Evolutionary conservation across 306 rosid genomes (phyloP), one percentile per base, ranked within the genome.

Genomic region (Notholithocarpus densiflorus): DNA sequence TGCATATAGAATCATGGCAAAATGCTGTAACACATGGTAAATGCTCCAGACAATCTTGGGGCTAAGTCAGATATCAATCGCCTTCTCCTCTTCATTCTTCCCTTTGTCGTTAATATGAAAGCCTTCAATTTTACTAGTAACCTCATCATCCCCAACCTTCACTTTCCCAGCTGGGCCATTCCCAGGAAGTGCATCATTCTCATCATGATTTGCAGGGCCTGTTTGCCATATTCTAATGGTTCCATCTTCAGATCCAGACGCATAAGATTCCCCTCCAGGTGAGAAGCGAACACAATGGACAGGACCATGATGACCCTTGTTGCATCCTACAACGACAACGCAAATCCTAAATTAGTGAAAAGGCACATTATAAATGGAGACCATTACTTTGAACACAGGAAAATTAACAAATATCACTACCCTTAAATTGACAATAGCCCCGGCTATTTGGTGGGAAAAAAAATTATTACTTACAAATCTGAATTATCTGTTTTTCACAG

Each of bases 221-320:
- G 98, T 90, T 85, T 93, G 98, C 99, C 99, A 96, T 83, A 96
- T 96, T 88, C 99, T 91, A 56, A 96, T 91, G 73, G 99, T 96
- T 82, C 99, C 99, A 59, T 96, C 99, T 83, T 96, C 99, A 1
- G 99, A 96, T 83, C 99, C 99, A 13, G 99, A 96, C 69, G 99
- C 99, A 79, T 93, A 96, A 9, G 99, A 96, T 85, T 96, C 99
- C 78, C 99, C 99, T 48, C 97, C 98, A 3, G 99, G 99, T 1
- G 99, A 92, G 83, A 96, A 96, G 23, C 98, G 97, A 72, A 96
- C 86, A 57, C 98, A 96, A 84, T 96, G 99, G 5, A 96, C 98
- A 18, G 99, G 99, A 80, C 99, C 99, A 56, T 96, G 99, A 84
- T 96, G 99, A 70, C 99, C 99, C 87, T 93, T 96, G 83, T 96